Conservation (phyloP, 768 basidiomycete genomes). For the Kwoniella pini region DNA sequence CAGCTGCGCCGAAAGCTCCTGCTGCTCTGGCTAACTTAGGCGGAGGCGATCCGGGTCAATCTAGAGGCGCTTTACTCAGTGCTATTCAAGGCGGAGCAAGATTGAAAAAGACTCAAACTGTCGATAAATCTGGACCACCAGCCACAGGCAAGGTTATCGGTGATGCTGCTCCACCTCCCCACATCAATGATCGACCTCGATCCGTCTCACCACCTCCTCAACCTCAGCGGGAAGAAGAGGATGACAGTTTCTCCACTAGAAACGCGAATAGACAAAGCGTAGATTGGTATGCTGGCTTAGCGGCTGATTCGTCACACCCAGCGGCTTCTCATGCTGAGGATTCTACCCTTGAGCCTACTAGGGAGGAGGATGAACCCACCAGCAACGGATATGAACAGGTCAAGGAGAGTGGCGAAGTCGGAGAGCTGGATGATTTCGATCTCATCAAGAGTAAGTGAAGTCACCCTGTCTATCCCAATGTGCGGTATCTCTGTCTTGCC, state of each 20-base stretch:
- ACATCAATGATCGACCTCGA: constrained; percentile 62
- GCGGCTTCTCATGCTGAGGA: constrained; percentile 53
- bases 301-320: constrained; percentile 62
- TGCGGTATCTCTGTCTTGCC: not conserved
- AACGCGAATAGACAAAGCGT: constrained; percentile 72
- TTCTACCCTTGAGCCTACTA: constrained; percentile 56
- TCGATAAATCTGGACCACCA: constrained; percentile 72
- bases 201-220: constrained; percentile 48
- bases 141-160: constrained; percentile 66
- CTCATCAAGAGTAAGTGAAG: constrained; percentile 49
- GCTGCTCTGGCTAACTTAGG: constrained; percentile 59
- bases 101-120: constrained; percentile 73
- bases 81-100: constrained; percentile 76
- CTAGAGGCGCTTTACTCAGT: constrained; percentile 64
- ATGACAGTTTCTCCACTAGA: constrained; percentile 19
- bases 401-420: constrained; percentile 19
- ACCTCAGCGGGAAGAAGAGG: constrained; percentile 43
- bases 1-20: constrained; percentile 53
- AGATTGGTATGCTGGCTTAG: constrained; percentile 87
- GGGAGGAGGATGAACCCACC: constrained; percentile 60
- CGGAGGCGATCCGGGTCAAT: constrained; percentile 50
- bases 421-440: constrained; percentile 56
- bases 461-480: not conserved
- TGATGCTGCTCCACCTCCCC: constrained; percentile 67
- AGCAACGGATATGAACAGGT: constrained; percentile 17